Evolutionary conservation across 129 eudicot species (phyloP), one percentile per base, ranked within the genome.

Genomic region (Pittosporum tobira): DNA sequence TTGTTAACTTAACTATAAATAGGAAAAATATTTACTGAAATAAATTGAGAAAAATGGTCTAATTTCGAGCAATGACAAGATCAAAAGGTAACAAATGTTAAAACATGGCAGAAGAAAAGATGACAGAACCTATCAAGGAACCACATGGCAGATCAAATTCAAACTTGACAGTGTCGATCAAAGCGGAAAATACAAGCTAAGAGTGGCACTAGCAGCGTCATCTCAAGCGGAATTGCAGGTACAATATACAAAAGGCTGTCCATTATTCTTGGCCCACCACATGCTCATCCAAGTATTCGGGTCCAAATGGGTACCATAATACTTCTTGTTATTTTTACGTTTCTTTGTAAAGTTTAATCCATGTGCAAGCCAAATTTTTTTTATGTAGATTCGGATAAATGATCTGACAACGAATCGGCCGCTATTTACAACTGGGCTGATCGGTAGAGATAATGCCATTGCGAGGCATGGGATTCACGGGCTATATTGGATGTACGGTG

Each of bases 391-490:
- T 21, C 80, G 84, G 36, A 49, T 73, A 55, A 85, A 81, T 38
- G 69, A 75, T 59, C 68, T 63, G n/a, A n/a, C 50, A 63, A 64
- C 48, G 47, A 69, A 66, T 11, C 69, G 69, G 3, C 75, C 89
- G 0, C 29, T 75, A 24, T 85, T 81, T 66, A 66, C 83, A 18
- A 70, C 77, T 0, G 85, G 89, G 44, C 52, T 60, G 38, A 85
- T 78, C n/a, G 95, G 95, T 47, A 82, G 85, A 37, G 95, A 85
- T 51, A 81, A 81, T 37, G 68, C 86, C 18, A 73, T 85, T 53
- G 84, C 84, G 56, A 70, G 95, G 21, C 88, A 81, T 46, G 95
- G 95, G 15, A 73, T 85, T 65, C 95, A 85, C 20, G 89, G 95
- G 24, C 47, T 85, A 6, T 78, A 81, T 58, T 68, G 86, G 83